Evolutionary conservation across 257 asterid genomes (phyloP), one percentile per base, ranked within the genome.

Genomic region (Handroanthus guayacan): DNA sequence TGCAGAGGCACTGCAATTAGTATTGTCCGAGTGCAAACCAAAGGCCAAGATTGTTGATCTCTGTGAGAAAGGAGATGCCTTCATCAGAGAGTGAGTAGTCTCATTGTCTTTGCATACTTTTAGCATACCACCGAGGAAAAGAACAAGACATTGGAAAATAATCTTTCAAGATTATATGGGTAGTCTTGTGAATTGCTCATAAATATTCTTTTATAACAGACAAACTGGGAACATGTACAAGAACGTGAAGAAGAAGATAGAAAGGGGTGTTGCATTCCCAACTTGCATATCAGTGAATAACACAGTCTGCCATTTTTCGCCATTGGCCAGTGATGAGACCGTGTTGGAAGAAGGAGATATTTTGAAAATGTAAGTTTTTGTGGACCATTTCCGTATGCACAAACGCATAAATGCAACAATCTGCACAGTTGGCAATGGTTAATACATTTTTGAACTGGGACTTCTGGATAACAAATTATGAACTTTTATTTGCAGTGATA

Each of bases 171-270:
- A 7, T 8, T 66, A 5, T 70, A 3, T 9, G 11, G 31, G 37
- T 44, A 25, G 18, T 54, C 48, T 9, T 51, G 6, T 75, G 7
- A 47, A 1, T 60, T 44, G 17, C 36, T 66, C 55, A 62, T 44
- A 14, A 18, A 10, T 66, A 0, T 18, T 17, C 4, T 45, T 57
- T 13, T 54, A 18, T 14, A 20, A 70, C 66, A 94, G 98, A 76
- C 94, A 92, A 84, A 70, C 97, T 14, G 96, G 94, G 6, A 92
- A 78, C 72, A 90, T 89, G 97, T 94, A 92, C 85, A 94, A 90
- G 93, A 92, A 90, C 83, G 92, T 78, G 55, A 94, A 94, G 90
- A 94, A 88, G 93, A 92, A 89, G 88, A 92, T 94, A 64, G 97
- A 92, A 77, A 84, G 87, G 69, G 98, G 98, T 47, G 91, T 94